Conservation (phyloP, 768 basidiomycete genomes). For the Rhizopogon vulgaris region DNA sequence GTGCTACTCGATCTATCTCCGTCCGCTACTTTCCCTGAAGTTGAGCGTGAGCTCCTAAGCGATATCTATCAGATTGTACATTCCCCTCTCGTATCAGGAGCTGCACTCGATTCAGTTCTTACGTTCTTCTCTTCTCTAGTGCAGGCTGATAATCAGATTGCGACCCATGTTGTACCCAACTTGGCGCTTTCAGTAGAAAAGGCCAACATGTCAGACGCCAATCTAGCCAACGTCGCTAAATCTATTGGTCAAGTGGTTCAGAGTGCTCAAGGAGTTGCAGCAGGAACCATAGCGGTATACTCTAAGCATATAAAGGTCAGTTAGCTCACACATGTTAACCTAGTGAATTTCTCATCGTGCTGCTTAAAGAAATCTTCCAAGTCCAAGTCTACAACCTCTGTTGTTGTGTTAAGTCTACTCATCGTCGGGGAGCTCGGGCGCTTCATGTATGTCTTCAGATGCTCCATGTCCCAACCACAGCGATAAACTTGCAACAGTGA, state of each 20-base stretch:
- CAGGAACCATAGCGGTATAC: constrained; percentile 81
- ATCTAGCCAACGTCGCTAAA: constrained; percentile 69
- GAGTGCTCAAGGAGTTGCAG: constrained; percentile 63
- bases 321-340: constrained; percentile 17
- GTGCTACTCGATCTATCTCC: constrained; percentile 68
- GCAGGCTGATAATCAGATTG: constrained; percentile 75
- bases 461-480: constrained; percentile 1
- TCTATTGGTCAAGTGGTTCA: constrained; percentile 81
- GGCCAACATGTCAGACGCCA: constrained; percentile 49
- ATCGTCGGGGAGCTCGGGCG: constrained; percentile 93
- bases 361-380: constrained; percentile 44
- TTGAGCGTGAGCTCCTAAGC: constrained; percentile 62
- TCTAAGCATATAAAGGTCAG: constrained; percentile 77
- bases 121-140: constrained; percentile 81
- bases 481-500: constrained; percentile 47
- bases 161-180: constrained; percentile 74
- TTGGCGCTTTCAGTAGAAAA: constrained; percentile 64
- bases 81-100: constrained; percentile 72
- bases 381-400: constrained; percentile 59
- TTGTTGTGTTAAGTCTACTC: constrained; percentile 77
- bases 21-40: constrained; percentile 60
- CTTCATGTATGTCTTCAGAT: constrained; percentile 51
- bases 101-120: constrained; percentile 75
- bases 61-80: constrained; percentile 67
- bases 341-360: constrained; percentile 1